A percentile compares a stretch with the other conserved stretches of the same genome.
Evolutionary conservation across 139 green algal species (phyloP).

Genomic region (Nannochloris sp.): DNA sequence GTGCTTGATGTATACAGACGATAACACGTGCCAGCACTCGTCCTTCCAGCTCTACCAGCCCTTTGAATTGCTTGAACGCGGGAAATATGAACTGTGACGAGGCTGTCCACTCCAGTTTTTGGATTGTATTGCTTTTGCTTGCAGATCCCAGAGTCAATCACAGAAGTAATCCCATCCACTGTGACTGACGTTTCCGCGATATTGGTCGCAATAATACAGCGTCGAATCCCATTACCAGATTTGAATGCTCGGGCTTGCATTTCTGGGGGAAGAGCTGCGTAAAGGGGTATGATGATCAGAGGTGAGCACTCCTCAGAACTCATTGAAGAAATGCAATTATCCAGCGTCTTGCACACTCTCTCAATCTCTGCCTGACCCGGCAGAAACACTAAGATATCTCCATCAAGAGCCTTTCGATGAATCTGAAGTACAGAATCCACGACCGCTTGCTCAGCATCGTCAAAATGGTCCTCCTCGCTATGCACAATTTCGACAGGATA

Average conservation of each 20-base stretch:
- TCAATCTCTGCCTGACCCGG: conserved; percentile 92
- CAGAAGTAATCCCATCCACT: conserved; percentile 78
- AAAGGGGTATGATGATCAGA: conserved; percentile 81
- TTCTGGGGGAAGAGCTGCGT: conserved; percentile 81
- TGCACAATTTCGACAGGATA: conserved; percentile 79
- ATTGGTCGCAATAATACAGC: conserved; percentile 92
- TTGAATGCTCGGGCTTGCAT: conserved; percentile 79
- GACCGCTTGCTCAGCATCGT: conserved; percentile 69
- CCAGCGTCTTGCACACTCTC: conserved; percentile 52
- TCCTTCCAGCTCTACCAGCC: conserved; percentile 79
- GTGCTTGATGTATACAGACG: conserved; percentile 80
- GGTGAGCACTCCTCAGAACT: conserved; percentile 42
- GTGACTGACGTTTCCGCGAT: conserved; percentile 95
- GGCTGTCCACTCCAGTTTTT: conserved; percentile 70
- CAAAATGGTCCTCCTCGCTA: conserved; percentile 61
- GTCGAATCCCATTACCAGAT: conserved; percentile 49
- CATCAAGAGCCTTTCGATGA: conserved; percentile 51
- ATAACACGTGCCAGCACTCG: conserved; percentile 80
- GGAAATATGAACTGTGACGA: conserved; percentile 74
- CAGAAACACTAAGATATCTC: conserved; percentile 91
- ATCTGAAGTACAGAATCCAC: conserved; percentile 69
- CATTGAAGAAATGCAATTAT: conserved; percentile 41
- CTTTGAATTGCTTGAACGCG: conserved; percentile 71
- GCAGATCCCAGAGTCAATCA: conserved; percentile 79
- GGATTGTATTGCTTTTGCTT: conserved; percentile 92